Evolutionary conservation across 148 eudicot genomes (phyloP).

Genomic region (Cornus controversa): DNA sequence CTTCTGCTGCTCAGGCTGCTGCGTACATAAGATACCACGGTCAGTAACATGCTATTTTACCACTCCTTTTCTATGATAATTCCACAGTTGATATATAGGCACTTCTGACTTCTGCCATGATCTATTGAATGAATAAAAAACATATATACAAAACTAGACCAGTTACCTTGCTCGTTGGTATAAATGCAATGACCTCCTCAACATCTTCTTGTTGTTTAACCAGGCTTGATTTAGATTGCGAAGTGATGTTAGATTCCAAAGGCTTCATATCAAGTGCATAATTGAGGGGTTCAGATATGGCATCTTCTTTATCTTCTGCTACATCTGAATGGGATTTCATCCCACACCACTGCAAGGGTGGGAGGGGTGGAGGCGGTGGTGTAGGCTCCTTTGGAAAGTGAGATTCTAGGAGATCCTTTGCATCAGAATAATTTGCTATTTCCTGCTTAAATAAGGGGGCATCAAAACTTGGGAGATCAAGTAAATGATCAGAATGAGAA

Average conservation of each 20-base stretch:
- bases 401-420: conserved; percentile 25
- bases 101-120: not conserved
- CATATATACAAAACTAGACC: not conserved
- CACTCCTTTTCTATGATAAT: not conserved
- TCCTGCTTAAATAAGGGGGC: conserved; percentile 44
- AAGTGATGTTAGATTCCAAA: conserved; percentile 37
- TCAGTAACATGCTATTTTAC: not conserved
- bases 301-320: conserved; percentile 21
- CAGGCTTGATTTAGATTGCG: conserved; percentile 33
- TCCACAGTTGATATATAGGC: not conserved
- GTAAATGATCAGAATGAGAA: conserved; percentile 26
- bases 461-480: conserved; percentile 53
- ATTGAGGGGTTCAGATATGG: conserved; percentile 20
- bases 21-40: conserved; percentile 12
- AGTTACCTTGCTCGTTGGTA: conserved; percentile 42
- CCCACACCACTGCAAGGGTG: conserved; percentile 81
- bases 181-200: conserved; percentile 24
- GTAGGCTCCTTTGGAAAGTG: conserved; percentile 32
- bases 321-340: conserved; percentile 40
- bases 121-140: not conserved
- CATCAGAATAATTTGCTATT: conserved; percentile 22
- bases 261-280: conserved; percentile 30
- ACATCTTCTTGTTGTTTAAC: conserved; percentile 28
- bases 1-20: conserved; percentile 41
- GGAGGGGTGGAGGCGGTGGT: conserved; percentile 78